Evolutionary conservation across 306 rosid genomes (phyloP), one percentile per base, ranked within the genome.

Genomic region (Gleditsia sinensis): DNA sequence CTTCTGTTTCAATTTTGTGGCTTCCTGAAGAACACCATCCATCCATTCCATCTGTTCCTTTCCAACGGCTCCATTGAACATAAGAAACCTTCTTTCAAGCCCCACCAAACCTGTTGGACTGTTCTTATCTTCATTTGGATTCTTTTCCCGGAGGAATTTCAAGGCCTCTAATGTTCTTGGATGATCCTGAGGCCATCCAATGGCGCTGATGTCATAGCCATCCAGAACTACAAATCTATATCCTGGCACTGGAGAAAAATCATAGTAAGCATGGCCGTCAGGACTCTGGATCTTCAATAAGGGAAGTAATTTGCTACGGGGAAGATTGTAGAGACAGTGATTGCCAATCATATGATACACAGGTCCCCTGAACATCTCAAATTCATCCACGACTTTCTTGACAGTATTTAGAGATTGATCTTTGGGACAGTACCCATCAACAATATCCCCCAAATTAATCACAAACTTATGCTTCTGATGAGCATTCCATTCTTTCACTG

Each of bases 271-370:
- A 74, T 46, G 80, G 14, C 83, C 81, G 48, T 84, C 80, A 3
- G 7, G 45, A 53, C 64, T 80, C 53, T 78, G 70, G 51, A 92
- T 91, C 67, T 86, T 92, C 72, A 94, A 78, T 27, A 91, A 20
- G 3, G 96, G 99, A 71, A 94, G 92, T 55, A 94, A 82, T 50
- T 87, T 68, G 46, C 50, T 46, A 34, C 93, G 96, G 17, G 97
- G 97, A 66, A 94, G 97, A 83, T 94, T 94, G 83, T 92, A 94
- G 43, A 94, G 92, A 82, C 99, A 94, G 75, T 94, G 99, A 66
- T 94, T 94, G 58, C 99, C 99, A 63, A 94, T 80, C 85, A 94
- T 69, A 78, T 94, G 99, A 83, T 88, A 86, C 40, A 87, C 88
- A 1, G 84, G 84, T 62, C 97, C 97, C 28, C 67, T 51, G 67